Evolutionary conservation across 2,329 filamentous ascomycete genomes (phyloP), one percentile per base, ranked within the genome.

Genomic region (Huntiella moniliformis): DNA sequence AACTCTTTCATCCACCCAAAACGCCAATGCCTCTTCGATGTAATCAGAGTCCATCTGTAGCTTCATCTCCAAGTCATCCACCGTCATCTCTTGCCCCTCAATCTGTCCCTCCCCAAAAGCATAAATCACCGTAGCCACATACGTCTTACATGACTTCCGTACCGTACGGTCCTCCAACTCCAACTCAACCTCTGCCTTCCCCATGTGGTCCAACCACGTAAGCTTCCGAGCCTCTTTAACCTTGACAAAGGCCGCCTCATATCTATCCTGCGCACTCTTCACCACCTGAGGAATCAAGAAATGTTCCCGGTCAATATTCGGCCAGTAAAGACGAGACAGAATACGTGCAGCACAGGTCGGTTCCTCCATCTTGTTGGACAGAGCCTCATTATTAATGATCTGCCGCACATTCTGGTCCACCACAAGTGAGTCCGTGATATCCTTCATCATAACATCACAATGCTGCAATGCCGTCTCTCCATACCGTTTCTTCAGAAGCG

Each of bases 371-470:
- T 31, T 10, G 12, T 35, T 34, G 17, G 35, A 33, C 7, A 33
- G 40, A 10, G 40, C n/a, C 12, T 35, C 12, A 12, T 28, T 17
- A 31, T 40, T 31, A 2, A 47, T 32, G 34, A 35, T 34, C 5
- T 22, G 7, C n/a, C 18, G 35, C 28, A 55, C 52, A 2, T 49
- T 28, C 7, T 50, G 48, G 56, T 95, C 82, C 49, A 92, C 74
- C 37, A 74, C 71, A 50, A 71, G 70, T 1, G 86, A 93, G 56
- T 95, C 87, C 52, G 82, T 73, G 33, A 96, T 82, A 58, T 98
- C 91, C 52, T 81, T 83, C 48, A 98, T 73, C 91, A 98, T 98
- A 55, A 98, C 91, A 57, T 98, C 88, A 60, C 87, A 95, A 42
- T 83, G 82, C 58, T 96, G 91, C 39, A 98, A 66, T 12, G 84